These are phyloP conservation scores for Dothideomycetes sp. DNA, from an alignment of 2,329 filamentous ascomycete species.

Conservation along the genomic window DNA sequence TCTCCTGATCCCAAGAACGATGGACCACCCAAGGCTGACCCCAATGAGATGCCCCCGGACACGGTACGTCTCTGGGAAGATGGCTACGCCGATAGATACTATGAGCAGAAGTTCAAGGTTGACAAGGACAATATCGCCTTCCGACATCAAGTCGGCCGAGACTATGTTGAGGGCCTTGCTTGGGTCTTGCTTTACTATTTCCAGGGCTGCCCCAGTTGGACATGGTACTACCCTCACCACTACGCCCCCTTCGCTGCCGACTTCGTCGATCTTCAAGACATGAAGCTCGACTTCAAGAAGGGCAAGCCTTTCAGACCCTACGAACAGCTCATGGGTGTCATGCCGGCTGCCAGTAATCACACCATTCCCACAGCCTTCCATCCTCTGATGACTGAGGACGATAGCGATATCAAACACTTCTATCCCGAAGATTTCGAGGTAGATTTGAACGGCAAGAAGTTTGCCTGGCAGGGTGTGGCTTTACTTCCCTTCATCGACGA, in stretches of 20 bases:
- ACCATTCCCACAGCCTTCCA: slow-evolving; percentile 84
- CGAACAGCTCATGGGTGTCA: slow-evolving; percentile 95
- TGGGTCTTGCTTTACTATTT: slow-evolving; percentile 98
- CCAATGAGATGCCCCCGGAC: slow-evolving; percentile 59
- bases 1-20: slow-evolving; percentile 36
- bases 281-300: slow-evolving; percentile 73
- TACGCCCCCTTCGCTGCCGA: slow-evolving; percentile 96
- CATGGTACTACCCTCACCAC: slow-evolving; percentile 98
- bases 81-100: slow-evolving; percentile 90
- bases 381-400: slow-evolving; percentile 73
- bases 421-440: slow-evolving; percentile 91
- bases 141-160: slow-evolving; percentile 73
- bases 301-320: slow-evolving; percentile 82
- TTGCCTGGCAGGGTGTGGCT: slow-evolving; percentile 93
- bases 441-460: slow-evolving; percentile 95
- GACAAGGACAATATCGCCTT: slow-evolving; percentile 73
- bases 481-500: slow-evolving; percentile 95
- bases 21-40: slow-evolving; percentile 29
- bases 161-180: slow-evolving; percentile 88
- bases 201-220: slow-evolving; percentile 96
- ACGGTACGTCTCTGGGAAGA: slow-evolving; percentile 88
- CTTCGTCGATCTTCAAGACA: slow-evolving; percentile 71
- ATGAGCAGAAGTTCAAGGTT: slow-evolving; percentile 89
- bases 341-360: slow-evolving; percentile 86
- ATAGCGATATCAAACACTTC: slow-evolving; percentile 93